Evolutionary conservation across 176 grass and related monocot genomes (phyloP).

Genomic region (Hyparrhenia diplandra): DNA sequence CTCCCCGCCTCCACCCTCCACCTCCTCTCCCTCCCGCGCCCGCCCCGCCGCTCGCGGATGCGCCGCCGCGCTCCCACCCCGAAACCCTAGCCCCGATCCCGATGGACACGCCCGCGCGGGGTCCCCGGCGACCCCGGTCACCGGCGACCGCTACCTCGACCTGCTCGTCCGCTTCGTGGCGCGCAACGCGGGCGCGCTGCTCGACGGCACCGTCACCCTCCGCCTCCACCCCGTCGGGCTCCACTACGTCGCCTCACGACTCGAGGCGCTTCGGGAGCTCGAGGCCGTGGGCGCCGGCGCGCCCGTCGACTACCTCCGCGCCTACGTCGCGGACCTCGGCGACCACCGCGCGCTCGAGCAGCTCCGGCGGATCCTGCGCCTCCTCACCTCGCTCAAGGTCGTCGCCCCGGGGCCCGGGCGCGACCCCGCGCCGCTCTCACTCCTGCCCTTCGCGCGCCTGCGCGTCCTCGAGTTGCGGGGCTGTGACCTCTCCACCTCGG

Average conservation of each 20-base stretch:
- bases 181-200: slow-evolving; percentile 55
- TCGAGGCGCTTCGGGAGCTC: slow-evolving; percentile 84
- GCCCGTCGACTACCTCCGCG: slow-evolving; percentile 94
- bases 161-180: slow-evolving; percentile 69
- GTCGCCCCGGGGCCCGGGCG: slow-evolving; percentile 46
- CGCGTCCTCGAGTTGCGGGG: slow-evolving; percentile 68
- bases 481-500: slow-evolving; percentile 77
- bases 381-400: slow-evolving; percentile 86
- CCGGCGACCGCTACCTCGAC: slow-evolving; percentile 89
- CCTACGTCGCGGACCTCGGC: slow-evolving; percentile 88
- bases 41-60: slow-evolving; percentile 26
- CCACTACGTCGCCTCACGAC: slow-evolving; percentile 89
- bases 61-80: not conserved
- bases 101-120: slow-evolving; percentile 29
- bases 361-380: slow-evolving; percentile 76
- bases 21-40: not conserved
- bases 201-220: slow-evolving; percentile 76
- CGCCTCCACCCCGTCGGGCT: slow-evolving; percentile 90
- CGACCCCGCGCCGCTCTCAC: slow-evolving; percentile 74
- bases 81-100: slow-evolving; percentile 44
- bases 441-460: slow-evolving; percentile 72
- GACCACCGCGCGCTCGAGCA: slow-evolving; percentile 96
- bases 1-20: not conserved
- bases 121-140: slow-evolving; percentile 40
- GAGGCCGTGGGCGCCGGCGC: slow-evolving; percentile 86